phyloP scores from a whole-genome alignment of 2,329 filamentous ascomycete species.

The Xylaria arbuscula region DNA sequence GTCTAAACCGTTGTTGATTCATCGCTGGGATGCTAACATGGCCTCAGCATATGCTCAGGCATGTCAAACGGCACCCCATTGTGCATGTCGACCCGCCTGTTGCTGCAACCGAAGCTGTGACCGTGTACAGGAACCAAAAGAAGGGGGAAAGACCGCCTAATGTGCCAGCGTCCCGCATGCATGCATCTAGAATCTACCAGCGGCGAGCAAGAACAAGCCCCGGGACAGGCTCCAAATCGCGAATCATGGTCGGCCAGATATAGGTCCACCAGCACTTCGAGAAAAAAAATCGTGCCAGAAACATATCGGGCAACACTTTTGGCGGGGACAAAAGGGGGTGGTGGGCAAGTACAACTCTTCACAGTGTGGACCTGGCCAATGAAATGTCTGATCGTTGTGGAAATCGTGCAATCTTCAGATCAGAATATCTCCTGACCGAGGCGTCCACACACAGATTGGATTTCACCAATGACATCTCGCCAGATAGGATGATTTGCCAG shows the following conservation, averaged over 20 bases:
- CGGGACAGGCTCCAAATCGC: slow-evolving; percentile 11
- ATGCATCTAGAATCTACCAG: slow-evolving; percentile 7
- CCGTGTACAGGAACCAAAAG: slow-evolving; percentile 14
- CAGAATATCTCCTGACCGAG: slow-evolving; percentile 11
- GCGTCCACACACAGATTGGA: neutral
- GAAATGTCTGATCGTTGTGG: slow-evolving; percentile 15
- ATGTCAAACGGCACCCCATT: slow-evolving; percentile 27
- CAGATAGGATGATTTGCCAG: slow-evolving; percentile 12
- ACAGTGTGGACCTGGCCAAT: slow-evolving; percentile 19
- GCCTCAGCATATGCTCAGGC: slow-evolving; percentile 25
- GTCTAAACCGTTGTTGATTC: slow-evolving; percentile 16
- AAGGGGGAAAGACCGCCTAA: neutral
- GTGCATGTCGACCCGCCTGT: slow-evolving; percentile 21
- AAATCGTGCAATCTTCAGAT: slow-evolving; percentile 25
- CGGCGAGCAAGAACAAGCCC: slow-evolving; percentile 8
- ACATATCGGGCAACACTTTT: slow-evolving; percentile 13
- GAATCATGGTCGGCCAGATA: slow-evolving; percentile 31
- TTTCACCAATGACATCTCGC: slow-evolving; percentile 7
- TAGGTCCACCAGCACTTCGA: slow-evolving; percentile 28
- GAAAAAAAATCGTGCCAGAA: slow-evolving; percentile 24
- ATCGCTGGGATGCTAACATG: slow-evolving; percentile 23
- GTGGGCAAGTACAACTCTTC: neutral
- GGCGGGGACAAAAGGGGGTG: neutral
- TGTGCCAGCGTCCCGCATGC: slow-evolving; percentile 16
- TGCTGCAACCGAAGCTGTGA: slow-evolving; percentile 26